Base-by-base conservation (phyloP, 805 yeast genomes). In the Yarrowia sp. region DNA sequence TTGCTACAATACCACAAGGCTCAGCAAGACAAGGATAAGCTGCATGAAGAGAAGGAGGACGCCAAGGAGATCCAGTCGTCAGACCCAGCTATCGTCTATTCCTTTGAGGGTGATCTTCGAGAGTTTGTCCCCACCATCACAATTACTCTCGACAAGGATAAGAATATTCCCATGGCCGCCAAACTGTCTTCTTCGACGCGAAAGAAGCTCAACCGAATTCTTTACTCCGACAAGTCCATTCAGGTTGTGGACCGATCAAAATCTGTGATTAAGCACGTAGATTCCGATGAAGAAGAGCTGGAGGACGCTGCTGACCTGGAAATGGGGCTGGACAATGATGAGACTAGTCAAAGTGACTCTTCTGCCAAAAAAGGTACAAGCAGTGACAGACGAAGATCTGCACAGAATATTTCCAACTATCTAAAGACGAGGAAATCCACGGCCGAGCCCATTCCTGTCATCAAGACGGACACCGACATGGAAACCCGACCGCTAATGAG, bases 101-200 rank as follows among this genome's bases (percentile, higher is more conserved):
- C 69, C 32, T 69, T 69, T 33, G 71, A 69, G 41, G 70, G 69
- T 10, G 61, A 63, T 16, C 64, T 66, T n/a, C 40, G 41, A 26
- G 72, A 70, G 58, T 70, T 70, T 43, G 70, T 68, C n/a, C 72
- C 72, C 21, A 70, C 71, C 26, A 68, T 70, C 44, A 69, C 71
- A 4, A 63, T 70, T 30, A 52, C 63, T 11, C 67, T 70, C 22
- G 71, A 69, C 43, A 64, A 46, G 21, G 68, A 63, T 12, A 67
- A 67, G 19, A 65, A 66, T 30, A 61, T 66, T 43, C 70, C 71
- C 22, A 64, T 66, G 48, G 67, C 65, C 17, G 68, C 69, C 6
- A 56, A 65, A 32, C 41, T 66, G 40, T 38, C 70, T 9, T 59
- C 67, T 8, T 65, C 66, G 12, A 66, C 69, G 6, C 38, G 67